Base-by-base conservation (phyloP, 805 yeast genomes). In the Lipomyces spencermartinsiae region DNA sequence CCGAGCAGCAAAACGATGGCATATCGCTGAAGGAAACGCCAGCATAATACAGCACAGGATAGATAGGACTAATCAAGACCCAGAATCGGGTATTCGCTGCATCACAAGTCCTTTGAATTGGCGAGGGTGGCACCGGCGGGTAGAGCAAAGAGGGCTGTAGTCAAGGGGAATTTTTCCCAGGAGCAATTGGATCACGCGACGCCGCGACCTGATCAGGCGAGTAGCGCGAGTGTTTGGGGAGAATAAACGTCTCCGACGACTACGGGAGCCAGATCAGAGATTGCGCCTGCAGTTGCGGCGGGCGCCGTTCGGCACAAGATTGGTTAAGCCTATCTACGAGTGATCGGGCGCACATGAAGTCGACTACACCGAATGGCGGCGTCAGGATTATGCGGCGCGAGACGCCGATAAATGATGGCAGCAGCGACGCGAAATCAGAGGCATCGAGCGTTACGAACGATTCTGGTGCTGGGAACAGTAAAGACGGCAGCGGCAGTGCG, bases 401-500 rank as follows among this genome's bases (percentile, higher is more conserved):
- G 58, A 69, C 68, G 58, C 65, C 69, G 54, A 35, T 31, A 8
- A 65, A 59, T 39, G 69, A 63, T 37, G 62, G 61, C 31, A 55
- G 71, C 64, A 65, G 69, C 51, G 65, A 65, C 4, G 49, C 68
- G 49, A 39, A 34, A n/a, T 60, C 63, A 12, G 61, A 60, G 59
- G 33, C 65, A 31, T 55, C 61, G 51, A 55, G 67, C 19, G 31
- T 34, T 19, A 59, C 65, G 14, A 63, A 43, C 35, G 69, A 66
- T 9, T 66, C 69, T 33, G 31, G 64, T 55, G 39, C 39, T 35
- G 22, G 65, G 65, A 19, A 49, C 33, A 53, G 56, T 31, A 87
- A 84, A 67, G 87, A 87, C 9, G 79, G 80, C 61, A 83, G 87
- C 29, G 80, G 83, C 31, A 76, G 61, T 34, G 49, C 22, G 49